Conservation (phyloP, 2,329 filamentous ascomycete genomes). For the Aspergillus jensenii region DNA sequence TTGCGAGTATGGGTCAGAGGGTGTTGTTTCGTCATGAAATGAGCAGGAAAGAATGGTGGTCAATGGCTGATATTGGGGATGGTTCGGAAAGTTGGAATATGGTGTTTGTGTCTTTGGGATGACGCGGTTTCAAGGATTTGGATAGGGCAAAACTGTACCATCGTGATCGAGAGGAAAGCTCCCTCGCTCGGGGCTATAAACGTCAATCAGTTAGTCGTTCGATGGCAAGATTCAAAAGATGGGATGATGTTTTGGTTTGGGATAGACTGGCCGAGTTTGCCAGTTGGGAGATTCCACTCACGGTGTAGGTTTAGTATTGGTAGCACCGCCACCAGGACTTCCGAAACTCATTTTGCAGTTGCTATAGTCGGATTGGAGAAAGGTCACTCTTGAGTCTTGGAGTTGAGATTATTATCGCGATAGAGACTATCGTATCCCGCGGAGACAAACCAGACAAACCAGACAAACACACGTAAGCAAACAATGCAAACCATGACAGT, state of each 20-base stretch:
- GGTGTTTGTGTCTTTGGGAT: neutral
- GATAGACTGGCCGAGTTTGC: too few relatives aligned
- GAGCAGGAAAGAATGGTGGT: neutral
- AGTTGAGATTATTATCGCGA: constrained; percentile 4
- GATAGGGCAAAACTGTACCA: constrained; percentile 47
- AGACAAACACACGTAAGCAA: constrained; percentile 12
- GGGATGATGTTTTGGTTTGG: neutral
- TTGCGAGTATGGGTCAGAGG: neutral
- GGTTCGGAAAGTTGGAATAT: neutral
- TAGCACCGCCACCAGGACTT: constrained; percentile 65
- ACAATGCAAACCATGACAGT: constrained; percentile 12
- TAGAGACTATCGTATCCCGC: neutral
- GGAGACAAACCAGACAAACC: constrained; percentile 25
- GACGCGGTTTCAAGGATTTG: neutral
- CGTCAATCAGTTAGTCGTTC: constrained; percentile 4
- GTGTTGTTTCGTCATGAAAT: too few relatives aligned
- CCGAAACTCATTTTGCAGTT: constrained; percentile 59
- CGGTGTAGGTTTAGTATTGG: constrained; percentile 68
- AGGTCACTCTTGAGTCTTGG: neutral
- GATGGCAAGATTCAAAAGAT: neutral
- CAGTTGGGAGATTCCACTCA: constrained; percentile 44
- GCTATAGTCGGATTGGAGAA: neutral
- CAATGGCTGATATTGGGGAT: neutral
- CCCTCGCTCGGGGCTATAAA: constrained; percentile 75
- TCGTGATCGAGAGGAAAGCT: constrained; percentile 97